A percentile compares a stretch with the other conserved stretches of the same genome.
Evolutionary conservation across 495 filamentous ascomycete genomes (phyloP).

Genomic region (Podospora appendiculata): DNA sequence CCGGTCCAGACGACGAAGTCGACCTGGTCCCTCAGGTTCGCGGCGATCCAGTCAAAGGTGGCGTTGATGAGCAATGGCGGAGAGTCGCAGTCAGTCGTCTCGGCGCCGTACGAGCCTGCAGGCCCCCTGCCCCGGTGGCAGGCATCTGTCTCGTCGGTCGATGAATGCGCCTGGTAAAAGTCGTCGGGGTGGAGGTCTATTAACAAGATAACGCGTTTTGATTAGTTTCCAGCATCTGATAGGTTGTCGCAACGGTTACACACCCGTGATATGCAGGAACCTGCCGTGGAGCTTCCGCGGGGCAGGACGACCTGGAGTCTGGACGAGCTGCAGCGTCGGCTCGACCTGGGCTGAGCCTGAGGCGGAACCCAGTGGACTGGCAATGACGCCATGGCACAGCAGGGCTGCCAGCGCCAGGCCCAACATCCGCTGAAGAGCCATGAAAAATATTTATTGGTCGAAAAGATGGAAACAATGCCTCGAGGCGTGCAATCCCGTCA

Average conservation of each 20-base stretch:
- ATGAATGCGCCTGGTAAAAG: constrained; percentile 71
- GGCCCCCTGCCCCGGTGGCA: constrained; percentile 76
- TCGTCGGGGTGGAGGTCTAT: constrained; percentile 85
- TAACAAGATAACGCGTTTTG: background rate
- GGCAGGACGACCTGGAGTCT: constrained; percentile 9
- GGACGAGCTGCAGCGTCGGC: too few species aligned
- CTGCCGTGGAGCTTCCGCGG: constrained; percentile 59
- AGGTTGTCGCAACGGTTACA: constrained; percentile 5
- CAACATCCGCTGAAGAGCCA: constrained; percentile 15
- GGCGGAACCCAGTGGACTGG: constrained; percentile 11
- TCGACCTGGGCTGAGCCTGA: background rate
- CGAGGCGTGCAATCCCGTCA: background rate
- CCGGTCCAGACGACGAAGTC: constrained; percentile 99
- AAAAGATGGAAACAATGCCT: background rate
- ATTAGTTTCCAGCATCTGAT: background rate
- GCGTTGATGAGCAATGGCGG: constrained; percentile 74
- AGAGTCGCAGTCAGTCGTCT: constrained; percentile 82
- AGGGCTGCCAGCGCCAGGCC: constrained; percentile 8
- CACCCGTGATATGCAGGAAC: constrained; percentile 95
- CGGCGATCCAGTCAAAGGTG: constrained; percentile 88
- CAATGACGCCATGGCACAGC: constrained; percentile 30
- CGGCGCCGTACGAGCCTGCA: constrained; percentile 74
- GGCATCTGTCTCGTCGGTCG: constrained; percentile 54
- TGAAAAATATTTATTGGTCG: background rate
- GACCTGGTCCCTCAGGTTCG: constrained; percentile 71